Evolutionary conservation across 2,329 filamentous ascomycete species (phyloP).

Genomic region (Dothiorella sarmentorum): DNA sequence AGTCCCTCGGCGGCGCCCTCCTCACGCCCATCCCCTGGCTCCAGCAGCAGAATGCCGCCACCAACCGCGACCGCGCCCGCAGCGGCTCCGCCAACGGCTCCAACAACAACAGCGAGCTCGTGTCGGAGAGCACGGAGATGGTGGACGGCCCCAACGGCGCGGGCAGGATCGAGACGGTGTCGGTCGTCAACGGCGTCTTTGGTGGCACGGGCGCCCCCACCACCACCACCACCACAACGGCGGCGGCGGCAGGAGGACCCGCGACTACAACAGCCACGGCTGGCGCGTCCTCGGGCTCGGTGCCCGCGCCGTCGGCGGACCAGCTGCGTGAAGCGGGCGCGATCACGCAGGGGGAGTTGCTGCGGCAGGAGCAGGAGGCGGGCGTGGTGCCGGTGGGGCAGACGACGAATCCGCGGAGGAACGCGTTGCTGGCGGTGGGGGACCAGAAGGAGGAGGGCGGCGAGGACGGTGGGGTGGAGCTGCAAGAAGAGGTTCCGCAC

Average conservation of each 20-base stretch:
- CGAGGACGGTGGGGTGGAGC: neutral
- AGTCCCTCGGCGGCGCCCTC: constrained; percentile 82
- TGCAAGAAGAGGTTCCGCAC: constrained; percentile 63
- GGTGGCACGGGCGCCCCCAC: too few species aligned
- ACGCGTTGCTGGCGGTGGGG: constrained; percentile 24
- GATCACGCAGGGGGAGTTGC: constrained; percentile 74
- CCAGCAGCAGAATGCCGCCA: too few species aligned
- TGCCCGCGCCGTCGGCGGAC: constrained; percentile 28
- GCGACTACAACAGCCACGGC: neutral
- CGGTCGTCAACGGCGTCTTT: constrained; percentile 69
- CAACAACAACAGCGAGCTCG: constrained; percentile 51
- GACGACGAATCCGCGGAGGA: constrained; percentile 31
- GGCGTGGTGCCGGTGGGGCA: constrained; percentile 71
- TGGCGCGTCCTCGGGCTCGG: neutral
- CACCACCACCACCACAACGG: constrained; percentile 29
- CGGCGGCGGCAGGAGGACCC: neutral
- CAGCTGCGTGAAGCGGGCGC: constrained; percentile 45
- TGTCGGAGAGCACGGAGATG: constrained; percentile 73
- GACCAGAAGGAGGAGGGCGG: neutral
- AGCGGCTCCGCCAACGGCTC: constrained; percentile 22
- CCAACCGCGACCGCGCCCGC: constrained; percentile 27
- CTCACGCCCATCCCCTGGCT: constrained; percentile 95
- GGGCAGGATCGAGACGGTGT: constrained; percentile 76
- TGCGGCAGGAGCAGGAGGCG: constrained; percentile 81
- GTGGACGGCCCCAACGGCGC: constrained; percentile 78